Evolutionary conservation across 495 filamentous ascomycete species (phyloP).

Genomic region (Penicillium lividum): DNA sequence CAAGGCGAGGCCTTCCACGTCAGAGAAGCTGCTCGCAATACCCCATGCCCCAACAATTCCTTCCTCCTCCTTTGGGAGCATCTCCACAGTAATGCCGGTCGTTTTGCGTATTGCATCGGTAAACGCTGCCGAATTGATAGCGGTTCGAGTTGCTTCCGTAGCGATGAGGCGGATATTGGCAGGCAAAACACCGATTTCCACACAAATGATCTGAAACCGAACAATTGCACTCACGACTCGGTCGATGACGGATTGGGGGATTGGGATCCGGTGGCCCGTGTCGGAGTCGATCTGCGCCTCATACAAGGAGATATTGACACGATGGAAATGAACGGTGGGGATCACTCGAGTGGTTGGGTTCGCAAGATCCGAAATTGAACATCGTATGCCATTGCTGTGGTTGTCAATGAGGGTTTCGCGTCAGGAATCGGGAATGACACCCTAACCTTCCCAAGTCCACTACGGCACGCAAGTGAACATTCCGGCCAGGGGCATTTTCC

Average conservation of each 20-base stretch:
- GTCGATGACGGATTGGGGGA: constrained; percentile 62
- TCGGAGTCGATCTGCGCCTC: constrained; percentile 66
- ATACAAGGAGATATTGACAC: constrained; percentile 83
- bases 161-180: constrained; percentile 72
- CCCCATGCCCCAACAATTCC: constrained; percentile 82
- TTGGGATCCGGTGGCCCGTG: constrained; percentile 49
- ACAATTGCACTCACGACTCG: constrained; percentile 63
- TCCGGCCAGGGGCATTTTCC: constrained; percentile 1
- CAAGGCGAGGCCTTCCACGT: constrained; percentile 73
- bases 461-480: constrained; percentile 26
- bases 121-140: constrained; percentile 71
- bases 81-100: constrained; percentile 65
- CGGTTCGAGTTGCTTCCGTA: constrained; percentile 85
- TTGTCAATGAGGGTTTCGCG: not conserved
- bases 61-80: constrained; percentile 79
- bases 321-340: constrained; percentile 73
- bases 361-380: constrained; percentile 81
- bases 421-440: not conserved
- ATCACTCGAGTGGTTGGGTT: constrained; percentile 70
- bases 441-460: constrained; percentile 35
- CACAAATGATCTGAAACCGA: constrained; percentile 74
- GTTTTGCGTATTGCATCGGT: constrained; percentile 57
- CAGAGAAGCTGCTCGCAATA: constrained; percentile 70
- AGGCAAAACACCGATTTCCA: constrained; percentile 64
- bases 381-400: constrained; percentile 90